phyloP scores from a whole-genome alignment of 2,329 filamentous ascomycete genomes.

The Proliferodiscus dingleyae region DNA sequence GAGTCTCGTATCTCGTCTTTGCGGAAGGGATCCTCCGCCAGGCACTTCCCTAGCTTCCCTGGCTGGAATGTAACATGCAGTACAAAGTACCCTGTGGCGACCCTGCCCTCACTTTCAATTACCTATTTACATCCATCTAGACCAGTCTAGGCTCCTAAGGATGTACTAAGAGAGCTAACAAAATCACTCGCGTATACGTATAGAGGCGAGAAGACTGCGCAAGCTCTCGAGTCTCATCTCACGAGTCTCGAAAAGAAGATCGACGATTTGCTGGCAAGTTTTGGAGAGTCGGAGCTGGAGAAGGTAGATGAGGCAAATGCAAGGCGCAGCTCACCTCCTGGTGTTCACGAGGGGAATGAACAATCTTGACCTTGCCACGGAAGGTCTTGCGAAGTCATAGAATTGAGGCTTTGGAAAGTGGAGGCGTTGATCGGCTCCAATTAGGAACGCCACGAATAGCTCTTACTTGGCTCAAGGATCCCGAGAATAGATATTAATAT shows the following conservation, averaged over 20 bases:
- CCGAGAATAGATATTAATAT: too few species aligned
- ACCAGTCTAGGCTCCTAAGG: too few species aligned
- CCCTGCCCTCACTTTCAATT: too few species aligned
- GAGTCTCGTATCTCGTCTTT: neutral
- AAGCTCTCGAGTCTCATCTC: conserved; percentile 48
- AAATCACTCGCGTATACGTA: neutral
- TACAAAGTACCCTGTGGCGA: too few species aligned
- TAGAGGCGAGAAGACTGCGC: conserved; percentile 48
- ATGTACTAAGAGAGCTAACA: too few species aligned
- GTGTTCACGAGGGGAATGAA: conserved; percentile 3
- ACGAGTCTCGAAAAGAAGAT: conserved; percentile 49
- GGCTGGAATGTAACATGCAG: too few species aligned
- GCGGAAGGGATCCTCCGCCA: too few species aligned
- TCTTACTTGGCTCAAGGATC: too few species aligned
- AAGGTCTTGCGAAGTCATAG: neutral
- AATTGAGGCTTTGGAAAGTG: too few species aligned
- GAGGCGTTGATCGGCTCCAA: too few species aligned
- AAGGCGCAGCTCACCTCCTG: neutral
- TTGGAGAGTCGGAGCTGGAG: conserved; percentile 34
- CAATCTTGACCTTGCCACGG: neutral
- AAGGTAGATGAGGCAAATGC: conserved; percentile 17
- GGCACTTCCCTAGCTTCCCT: too few species aligned
- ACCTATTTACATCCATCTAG: neutral
- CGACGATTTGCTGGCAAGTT: conserved; percentile 48
- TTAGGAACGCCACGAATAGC: too few species aligned